Conservation (phyloP, 768 basidiomycete species). For the Rhodosporidiobolus odoratus region DNA sequence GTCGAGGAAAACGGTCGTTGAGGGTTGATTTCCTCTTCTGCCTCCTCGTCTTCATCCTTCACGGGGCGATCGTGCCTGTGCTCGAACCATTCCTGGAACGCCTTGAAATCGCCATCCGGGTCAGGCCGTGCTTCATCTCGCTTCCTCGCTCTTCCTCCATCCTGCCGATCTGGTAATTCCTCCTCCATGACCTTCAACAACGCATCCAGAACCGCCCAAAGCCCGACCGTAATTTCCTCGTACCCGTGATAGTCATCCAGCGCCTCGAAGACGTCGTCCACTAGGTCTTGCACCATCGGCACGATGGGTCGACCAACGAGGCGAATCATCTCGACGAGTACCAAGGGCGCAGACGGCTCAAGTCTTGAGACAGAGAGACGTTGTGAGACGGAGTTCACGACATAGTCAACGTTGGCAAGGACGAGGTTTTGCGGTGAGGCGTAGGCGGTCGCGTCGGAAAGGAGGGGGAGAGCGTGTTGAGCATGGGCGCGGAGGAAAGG, state of each 20-base stretch:
- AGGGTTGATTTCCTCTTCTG: conserved; percentile 48
- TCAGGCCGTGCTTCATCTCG: conserved; percentile 42
- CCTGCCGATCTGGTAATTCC: conserved; percentile 34
- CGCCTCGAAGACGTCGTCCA: conserved; percentile 95
- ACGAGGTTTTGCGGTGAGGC: conserved; percentile 84
- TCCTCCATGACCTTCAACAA: conserved; percentile 70
- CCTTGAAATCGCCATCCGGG: conserved; percentile 39
- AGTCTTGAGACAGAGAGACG: conserved; percentile 69
- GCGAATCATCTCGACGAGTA: conserved; percentile 74
- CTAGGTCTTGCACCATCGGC: conserved; percentile 81
- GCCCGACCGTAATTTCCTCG: conserved; percentile 71
- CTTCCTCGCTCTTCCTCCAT: conserved; percentile 47
- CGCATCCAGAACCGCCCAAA: conserved; percentile 79
- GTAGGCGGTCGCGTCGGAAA: conserved; percentile 71
- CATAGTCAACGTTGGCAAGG: conserved; percentile 93
- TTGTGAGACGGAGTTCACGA: conserved; percentile 81
- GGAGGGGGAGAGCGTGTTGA: conserved; percentile 62
- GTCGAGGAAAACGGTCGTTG: conserved; percentile 37
- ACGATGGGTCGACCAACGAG: conserved; percentile 83
- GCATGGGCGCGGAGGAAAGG: conserved; percentile 69
- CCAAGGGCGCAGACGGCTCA: conserved; percentile 81
- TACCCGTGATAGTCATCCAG: conserved; percentile 96
- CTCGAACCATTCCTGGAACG: conserved; percentile 62
- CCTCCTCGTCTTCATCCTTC: conserved; percentile 26
- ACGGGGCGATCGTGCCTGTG: conserved; percentile 39